These are phyloP conservation scores for Helotiales sp. DNA, from an alignment of 2,329 filamentous ascomycete genomes.

Conservation along the genomic window DNA sequence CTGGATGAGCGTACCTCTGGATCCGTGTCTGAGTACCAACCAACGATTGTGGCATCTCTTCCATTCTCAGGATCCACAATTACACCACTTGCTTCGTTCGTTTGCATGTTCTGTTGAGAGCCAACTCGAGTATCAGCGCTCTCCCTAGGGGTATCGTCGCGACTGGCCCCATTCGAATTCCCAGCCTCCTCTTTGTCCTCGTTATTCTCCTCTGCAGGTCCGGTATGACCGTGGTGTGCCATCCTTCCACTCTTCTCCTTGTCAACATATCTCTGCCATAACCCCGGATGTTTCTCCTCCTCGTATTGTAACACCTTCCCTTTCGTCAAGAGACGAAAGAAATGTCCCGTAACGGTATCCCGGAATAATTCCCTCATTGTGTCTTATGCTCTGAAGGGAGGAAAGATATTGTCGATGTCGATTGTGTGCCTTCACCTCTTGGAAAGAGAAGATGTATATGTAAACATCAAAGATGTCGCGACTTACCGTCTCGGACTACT, in stretches of 20 bases:
- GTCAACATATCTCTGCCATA: conserved; percentile 51
- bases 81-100: conserved; percentile 42
- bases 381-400: not conserved
- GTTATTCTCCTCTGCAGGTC: conserved; percentile 4
- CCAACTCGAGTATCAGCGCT: conserved; percentile 20
- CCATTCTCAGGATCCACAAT: conserved; percentile 53
- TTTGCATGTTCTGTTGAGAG: conserved; percentile 11
- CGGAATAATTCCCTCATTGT: conserved; percentile 41
- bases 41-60: conserved; percentile 47
- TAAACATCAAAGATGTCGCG: too few relatives aligned
- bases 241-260: conserved; percentile 49
- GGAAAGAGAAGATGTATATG: too few relatives aligned
- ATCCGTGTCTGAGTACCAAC: conserved; percentile 52
- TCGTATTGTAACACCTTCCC: conserved; percentile 42
- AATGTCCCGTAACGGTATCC: conserved; percentile 43
- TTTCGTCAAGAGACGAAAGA: conserved; percentile 41
- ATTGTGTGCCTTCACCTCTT: not conserved
- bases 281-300: conserved; percentile 47
- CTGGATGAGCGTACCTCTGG: conserved; percentile 35
- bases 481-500: not conserved
- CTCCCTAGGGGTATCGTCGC: not conserved
- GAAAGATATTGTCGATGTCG: not conserved
- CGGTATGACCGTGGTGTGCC: conserved; percentile 45
- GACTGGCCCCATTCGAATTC: not conserved
- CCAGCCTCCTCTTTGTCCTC: conserved; percentile 29